Base-by-base conservation (phyloP, 2,329 filamentous ascomycete genomes). In the Pseudogymnoascus sp. region DNA sequence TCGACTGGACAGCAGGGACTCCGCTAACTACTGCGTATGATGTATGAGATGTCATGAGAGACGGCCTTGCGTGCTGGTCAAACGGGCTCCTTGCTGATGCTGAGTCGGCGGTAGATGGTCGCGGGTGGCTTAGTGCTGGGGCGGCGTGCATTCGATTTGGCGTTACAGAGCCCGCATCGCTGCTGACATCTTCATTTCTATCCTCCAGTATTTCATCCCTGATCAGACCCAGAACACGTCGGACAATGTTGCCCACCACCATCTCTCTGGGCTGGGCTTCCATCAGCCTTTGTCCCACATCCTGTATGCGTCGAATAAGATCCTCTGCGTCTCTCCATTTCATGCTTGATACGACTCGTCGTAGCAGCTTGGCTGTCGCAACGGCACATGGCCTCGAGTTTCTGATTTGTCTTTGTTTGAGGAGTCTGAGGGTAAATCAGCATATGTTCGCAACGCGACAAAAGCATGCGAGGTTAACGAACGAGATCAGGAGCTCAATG, bases 181-280 rank as follows among this genome's bases (percentile, higher is more conserved):
- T 68, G 19, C 68, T 69, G 7, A 71, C 68, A 41, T 82, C 83
- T 58, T 77, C 86, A 64, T 90, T 90, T 63, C 87, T 80, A 68
- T 91, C 88, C 69, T 95, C 91, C 69, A 90, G 88, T 39, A 90
- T 89, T 71, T 97, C 92, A 71, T 97, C 92, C 60, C 94, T 86
- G 67, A 99, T 94, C 66, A 99, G 82, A 45, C 92, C 90, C 38
- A 99, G 79, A 2, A 97, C 90, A 65, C 94, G 87, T 64, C 92
- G 86, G 55, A 97, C 91, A 68, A 99, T 92, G 72, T 99, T 99
- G 60, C 92, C 93, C 49, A 97, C 91, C 4, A 92, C 91, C 69
- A 96, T 87, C 77, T 97, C 94, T 64, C 89, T 85, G 14, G 93
- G 93, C 70, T 96, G 91, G 6, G 94, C 92, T 62, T 88, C 84